phyloP scores from a whole-genome alignment of 306 rosid species.

The Rubus idaeus region DNA sequence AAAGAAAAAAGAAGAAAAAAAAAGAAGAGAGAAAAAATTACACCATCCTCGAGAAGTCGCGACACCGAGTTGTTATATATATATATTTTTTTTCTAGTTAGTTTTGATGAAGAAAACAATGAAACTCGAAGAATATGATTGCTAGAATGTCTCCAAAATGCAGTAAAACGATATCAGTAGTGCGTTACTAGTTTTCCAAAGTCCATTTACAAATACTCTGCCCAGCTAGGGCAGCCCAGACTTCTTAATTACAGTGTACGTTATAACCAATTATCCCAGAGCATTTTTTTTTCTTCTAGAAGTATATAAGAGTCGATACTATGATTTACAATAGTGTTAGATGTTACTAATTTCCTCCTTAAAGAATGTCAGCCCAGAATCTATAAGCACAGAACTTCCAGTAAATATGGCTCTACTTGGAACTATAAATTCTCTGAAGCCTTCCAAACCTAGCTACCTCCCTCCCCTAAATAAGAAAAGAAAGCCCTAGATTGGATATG shows the following conservation, averaged over 20 bases:
- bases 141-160: no score
- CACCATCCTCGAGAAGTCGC: no score
- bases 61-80: no score
- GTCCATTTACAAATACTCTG: no score
- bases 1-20: no score
- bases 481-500: background rate
- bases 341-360: background rate
- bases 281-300: background rate
- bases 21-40: no score
- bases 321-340: background rate
- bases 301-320: background rate
- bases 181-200: no score
- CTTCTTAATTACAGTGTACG: background rate
- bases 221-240: background rate
- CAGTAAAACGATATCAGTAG: no score
- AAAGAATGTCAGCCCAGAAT: background rate
- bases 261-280: background rate
- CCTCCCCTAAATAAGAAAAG: background rate
- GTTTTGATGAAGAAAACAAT: no score
- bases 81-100: no score
- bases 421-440: background rate
- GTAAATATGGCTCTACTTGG: background rate
- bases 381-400: background rate
- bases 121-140: no score
- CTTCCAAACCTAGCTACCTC: background rate